Evolutionary conservation across 495 filamentous ascomycete genomes (phyloP), one percentile per base, ranked within the genome.

Genomic region (Penicillium lagena): DNA sequence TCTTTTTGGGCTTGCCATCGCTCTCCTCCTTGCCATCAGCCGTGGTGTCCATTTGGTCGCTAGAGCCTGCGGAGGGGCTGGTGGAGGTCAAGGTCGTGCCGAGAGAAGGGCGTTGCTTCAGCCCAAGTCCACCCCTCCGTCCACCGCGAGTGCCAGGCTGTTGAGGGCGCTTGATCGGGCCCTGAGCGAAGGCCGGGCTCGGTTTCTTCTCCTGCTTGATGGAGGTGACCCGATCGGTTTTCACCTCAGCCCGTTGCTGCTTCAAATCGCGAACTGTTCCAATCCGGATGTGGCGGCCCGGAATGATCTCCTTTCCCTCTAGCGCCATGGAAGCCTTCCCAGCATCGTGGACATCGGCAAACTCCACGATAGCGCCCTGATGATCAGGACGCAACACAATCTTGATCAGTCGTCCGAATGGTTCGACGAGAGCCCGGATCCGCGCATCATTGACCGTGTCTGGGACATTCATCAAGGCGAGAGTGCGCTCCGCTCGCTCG

Each of bases 311-410:
- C 37, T 75, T 61, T 0, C 85, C 83, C 37, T 94, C 82, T 0
- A 96, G 72, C 7, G 73, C 83, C 33, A 96, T 57, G 0, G 78
- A 68, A 0, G 90, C 90, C 60, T 83, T 85, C 34, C 89, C 89
- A 4, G 82, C 84, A 43, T 81, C 73, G 4, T 80, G 67, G 9
- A 84, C 72, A 49, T 86, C 80, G 9, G 66, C 70, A 56, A 82
- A 95, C 57, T 97, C 93, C 35, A 96, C 73, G 40, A 90, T 83
- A 9, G 90, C 93, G n/a, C 93, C 91, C 50, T 82, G 78, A 46
- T 93, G 86, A 40, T 87, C 78, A 2, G 88, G 88, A 33, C 78
- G 72, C 33, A 84, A 58, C 11, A 71, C 54, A 29, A 85, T 67
- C 56, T 81, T 79, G 45, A 76, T 60, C 14, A 82, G 56, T 15